Evolutionary conservation across 2,329 filamentous ascomycete species (phyloP).

Genomic region (Colletotrichum sp.): DNA sequence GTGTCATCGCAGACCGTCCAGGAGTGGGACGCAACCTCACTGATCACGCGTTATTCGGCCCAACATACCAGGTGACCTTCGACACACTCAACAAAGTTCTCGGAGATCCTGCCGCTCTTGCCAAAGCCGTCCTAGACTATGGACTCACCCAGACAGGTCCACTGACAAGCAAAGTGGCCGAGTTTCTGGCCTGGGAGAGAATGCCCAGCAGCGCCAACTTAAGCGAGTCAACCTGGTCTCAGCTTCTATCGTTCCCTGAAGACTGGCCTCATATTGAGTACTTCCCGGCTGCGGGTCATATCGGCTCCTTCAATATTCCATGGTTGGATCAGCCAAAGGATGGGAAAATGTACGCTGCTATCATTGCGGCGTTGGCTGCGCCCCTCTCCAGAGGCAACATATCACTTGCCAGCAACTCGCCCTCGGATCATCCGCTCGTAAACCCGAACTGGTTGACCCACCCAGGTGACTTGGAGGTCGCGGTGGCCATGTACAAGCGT

Average conservation of each 20-base stretch:
- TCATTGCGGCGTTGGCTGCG: slow-evolving; percentile 35
- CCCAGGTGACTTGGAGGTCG: slow-evolving; percentile 46
- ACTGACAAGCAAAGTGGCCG: slow-evolving; percentile 19
- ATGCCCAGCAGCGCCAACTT: slow-evolving; percentile 27
- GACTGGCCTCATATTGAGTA: slow-evolving; percentile 41
- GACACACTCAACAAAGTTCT: slow-evolving; percentile 17
- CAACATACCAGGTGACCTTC: slow-evolving; percentile 14
- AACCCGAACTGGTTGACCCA: slow-evolving; percentile 49
- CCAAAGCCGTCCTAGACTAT: not conserved
- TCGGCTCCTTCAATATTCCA: slow-evolving; percentile 5
- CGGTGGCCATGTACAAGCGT: slow-evolving; percentile 45
- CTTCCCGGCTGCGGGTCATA: slow-evolving; percentile 4
- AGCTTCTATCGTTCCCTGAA: slow-evolving; percentile 24
- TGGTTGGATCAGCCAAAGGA: not conserved
- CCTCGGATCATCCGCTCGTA: slow-evolving; percentile 37
- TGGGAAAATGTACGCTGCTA: slow-evolving; percentile 6
- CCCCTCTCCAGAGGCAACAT: slow-evolving; percentile 45
- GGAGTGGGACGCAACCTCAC: slow-evolving; percentile 86
- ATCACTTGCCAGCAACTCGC: not conserved
- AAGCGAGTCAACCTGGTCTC: not conserved
- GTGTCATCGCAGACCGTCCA: slow-evolving; percentile 55
- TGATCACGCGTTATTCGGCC: slow-evolving; percentile 54
- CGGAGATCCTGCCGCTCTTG: not conserved
- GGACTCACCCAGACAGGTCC: not conserved
- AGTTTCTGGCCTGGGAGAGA: slow-evolving; percentile 29